These are phyloP conservation scores for Lecanosticta acicola DNA, from an alignment of 2,329 filamentous ascomycete species.

Conservation along the genomic window DNA sequence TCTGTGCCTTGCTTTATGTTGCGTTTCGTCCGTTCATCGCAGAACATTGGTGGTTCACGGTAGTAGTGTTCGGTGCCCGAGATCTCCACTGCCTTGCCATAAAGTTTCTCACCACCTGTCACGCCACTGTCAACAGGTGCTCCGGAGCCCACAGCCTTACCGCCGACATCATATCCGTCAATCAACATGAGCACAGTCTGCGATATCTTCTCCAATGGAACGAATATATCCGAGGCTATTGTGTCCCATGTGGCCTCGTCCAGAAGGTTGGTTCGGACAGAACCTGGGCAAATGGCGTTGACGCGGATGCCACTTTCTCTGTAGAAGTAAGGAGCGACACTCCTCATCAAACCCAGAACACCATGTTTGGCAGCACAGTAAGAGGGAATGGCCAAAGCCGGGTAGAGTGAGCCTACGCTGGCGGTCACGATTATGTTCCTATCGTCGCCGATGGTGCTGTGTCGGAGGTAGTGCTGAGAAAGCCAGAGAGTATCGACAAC, in stretches of 20 bases:
- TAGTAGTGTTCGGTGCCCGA: slow-evolving; percentile 19
- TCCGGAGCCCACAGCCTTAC: slow-evolving; percentile 8
- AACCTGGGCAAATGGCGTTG: slow-evolving; percentile 44
- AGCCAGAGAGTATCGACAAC: slow-evolving; percentile 38
- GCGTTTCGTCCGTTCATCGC: slow-evolving; percentile 22
- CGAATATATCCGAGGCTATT: slow-evolving; percentile 32
- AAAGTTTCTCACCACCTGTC: slow-evolving; percentile 5
- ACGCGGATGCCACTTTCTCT: slow-evolving; percentile 44
- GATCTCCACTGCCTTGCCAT: slow-evolving; percentile 24
- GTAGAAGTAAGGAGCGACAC: slow-evolving; percentile 34
- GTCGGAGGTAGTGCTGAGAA: slow-evolving; percentile 42
- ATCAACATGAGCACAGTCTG: slow-evolving; percentile 29
- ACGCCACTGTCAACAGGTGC: slow-evolving; percentile 15
- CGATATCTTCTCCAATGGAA: slow-evolving; percentile 31
- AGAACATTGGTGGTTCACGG: slow-evolving; percentile 18
- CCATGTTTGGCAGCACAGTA: slow-evolving; percentile 53
- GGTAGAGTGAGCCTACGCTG: slow-evolving; percentile 32
- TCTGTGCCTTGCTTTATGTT: slow-evolving; percentile 23
- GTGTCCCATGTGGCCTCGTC: slow-evolving; percentile 30
- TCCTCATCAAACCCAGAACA: slow-evolving; percentile 48
- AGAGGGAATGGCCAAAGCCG: slow-evolving; percentile 44
- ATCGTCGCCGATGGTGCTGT: slow-evolving; percentile 21
- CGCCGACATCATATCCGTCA: slow-evolving; percentile 24
- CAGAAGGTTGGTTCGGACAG: slow-evolving; percentile 35
- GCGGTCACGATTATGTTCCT: slow-evolving; percentile 50